Conservation (phyloP, 2,329 filamentous ascomycete genomes). For the Aspergillus glaucus region DNA sequence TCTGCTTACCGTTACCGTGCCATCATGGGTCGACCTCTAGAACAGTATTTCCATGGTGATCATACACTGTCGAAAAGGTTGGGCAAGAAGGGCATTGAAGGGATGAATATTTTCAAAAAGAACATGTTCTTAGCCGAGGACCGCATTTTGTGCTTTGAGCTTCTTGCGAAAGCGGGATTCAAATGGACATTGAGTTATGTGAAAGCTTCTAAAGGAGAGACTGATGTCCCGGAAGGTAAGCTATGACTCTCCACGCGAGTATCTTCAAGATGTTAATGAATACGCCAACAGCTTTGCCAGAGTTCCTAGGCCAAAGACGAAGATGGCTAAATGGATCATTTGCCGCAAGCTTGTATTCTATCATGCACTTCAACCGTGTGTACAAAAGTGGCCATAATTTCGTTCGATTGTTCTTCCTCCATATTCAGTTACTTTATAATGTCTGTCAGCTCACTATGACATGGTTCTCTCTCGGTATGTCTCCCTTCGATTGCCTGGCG, state of each 20-base stretch:
- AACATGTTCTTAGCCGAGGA: constrained; percentile 99
- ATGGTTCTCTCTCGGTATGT: constrained; percentile 67
- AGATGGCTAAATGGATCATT: constrained; percentile 99
- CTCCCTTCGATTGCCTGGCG: neutral
- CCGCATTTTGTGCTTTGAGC: constrained; percentile 98
- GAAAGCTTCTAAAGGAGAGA: constrained; percentile 98
- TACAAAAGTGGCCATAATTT: constrained; percentile 98
- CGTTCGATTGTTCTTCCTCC: constrained; percentile 97
- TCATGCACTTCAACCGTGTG: constrained; percentile 98
- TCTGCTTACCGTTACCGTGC: constrained; percentile 96
- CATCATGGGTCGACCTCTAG: constrained; percentile 93
- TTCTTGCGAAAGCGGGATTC: constrained; percentile 95
- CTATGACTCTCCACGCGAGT: no score
- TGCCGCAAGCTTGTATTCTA: constrained; percentile 88
- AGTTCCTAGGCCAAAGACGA: constrained; percentile 96
- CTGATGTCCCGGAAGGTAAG: constrained; percentile 90
- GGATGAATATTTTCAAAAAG: constrained; percentile 99
- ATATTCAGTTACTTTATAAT: constrained; percentile 95
- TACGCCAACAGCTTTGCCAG: constrained; percentile 47
- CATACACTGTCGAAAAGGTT: constrained; percentile 92
- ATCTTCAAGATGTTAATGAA: no score
- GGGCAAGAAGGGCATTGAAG: constrained; percentile 98
- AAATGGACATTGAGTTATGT: constrained; percentile 99
- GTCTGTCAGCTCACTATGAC: constrained; percentile 78
- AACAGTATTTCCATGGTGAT: constrained; percentile 99